A percentile compares a stretch with the other conserved stretches of the same genome.
These are phyloP conservation scores for Dryas octopetala DNA, from an alignment of 306 rosid species.

Conservation along the genomic window DNA sequence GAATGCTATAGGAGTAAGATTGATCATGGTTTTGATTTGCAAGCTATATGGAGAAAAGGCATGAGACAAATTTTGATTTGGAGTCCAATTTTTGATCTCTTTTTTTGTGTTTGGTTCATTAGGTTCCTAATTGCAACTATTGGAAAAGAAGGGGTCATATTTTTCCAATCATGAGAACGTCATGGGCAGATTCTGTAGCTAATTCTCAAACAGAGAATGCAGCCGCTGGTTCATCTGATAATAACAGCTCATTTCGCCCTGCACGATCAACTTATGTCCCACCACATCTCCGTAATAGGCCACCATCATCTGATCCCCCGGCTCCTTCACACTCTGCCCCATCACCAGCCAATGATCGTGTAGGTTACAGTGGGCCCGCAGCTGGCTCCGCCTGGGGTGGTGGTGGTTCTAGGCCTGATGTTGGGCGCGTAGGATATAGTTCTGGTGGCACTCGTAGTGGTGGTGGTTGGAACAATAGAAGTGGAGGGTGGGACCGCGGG, in stretches of 20 bases:
- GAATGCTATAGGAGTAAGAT: constrained; percentile 22
- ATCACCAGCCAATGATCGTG: constrained; percentile 29
- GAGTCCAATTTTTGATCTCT: constrained; percentile 10
- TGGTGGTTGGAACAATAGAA: constrained; percentile 55
- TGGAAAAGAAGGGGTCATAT: constrained; percentile 25
- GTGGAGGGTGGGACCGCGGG: constrained; percentile 58
- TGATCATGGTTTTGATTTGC: constrained; percentile 27
- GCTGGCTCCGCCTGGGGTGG: constrained; percentile 42
- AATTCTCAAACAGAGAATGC: constrained; percentile 41
- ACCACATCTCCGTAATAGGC: constrained; percentile 72
- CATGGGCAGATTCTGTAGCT: constrained; percentile 76
- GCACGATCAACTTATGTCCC: constrained; percentile 60
- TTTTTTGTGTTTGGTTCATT: constrained; percentile 31
- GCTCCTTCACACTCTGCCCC: constrained; percentile 31
- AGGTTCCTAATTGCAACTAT: constrained; percentile 18
- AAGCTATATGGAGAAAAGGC: constrained; percentile 12
- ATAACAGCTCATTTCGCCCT: constrained; percentile 36
- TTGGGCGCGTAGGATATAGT: constrained; percentile 42
- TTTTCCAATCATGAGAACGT: constrained; percentile 49
- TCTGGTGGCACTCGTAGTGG: constrained; percentile 29
- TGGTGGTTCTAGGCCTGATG: constrained; percentile 40
- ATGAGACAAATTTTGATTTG: constrained; percentile 29
- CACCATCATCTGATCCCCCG: constrained; percentile 41
- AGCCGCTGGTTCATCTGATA: constrained; percentile 35
- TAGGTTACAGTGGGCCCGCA: constrained; percentile 37